Evolutionary conservation across 768 basidiomycete genomes (phyloP).

Genomic region (Pisolithus orientalis): DNA sequence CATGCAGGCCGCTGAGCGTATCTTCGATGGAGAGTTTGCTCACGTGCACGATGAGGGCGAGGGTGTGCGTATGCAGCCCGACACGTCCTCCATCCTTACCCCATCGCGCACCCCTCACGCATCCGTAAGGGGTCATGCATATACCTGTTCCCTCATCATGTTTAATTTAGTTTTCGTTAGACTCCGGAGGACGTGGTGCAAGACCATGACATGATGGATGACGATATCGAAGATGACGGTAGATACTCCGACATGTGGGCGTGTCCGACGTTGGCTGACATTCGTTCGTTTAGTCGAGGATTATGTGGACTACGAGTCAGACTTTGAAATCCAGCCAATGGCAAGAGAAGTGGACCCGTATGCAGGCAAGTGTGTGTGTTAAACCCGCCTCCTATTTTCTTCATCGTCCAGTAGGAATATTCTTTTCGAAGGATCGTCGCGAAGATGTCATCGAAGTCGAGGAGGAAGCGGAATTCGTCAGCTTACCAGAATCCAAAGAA

Average conservation of each 20-base stretch:
- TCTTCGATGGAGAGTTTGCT: conserved; percentile 82
- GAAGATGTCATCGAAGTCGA: conserved; percentile 92
- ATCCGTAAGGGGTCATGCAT: conserved; percentile 11
- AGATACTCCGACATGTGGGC: conserved; percentile 3
- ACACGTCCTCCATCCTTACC: conserved; percentile 19
- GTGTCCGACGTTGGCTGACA: no score
- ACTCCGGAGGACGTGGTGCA: conserved; percentile 53
- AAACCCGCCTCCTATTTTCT: conserved; percentile 1
- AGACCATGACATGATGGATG: conserved; percentile 29
- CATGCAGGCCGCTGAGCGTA: conserved; percentile 83
- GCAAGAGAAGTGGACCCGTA: conserved; percentile 78
- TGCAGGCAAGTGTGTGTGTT: conserved; percentile 46
- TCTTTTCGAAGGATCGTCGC: conserved; percentile 90
- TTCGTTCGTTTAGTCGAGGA: conserved; percentile 36
- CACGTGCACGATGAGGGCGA: conserved; percentile 50
- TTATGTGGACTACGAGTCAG: conserved; percentile 79
- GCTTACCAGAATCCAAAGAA: conserved; percentile 38
- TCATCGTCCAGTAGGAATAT: conserved; percentile 53
- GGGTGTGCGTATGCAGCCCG: conserved; percentile 41
- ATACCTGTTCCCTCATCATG: neutral
- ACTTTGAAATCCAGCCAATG: conserved; percentile 48
- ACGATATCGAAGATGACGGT: conserved; percentile 51
- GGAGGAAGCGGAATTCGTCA: conserved; percentile 57
- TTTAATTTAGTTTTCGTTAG: conserved; percentile 26
- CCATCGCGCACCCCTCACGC: conserved; percentile 21